Conservation (phyloP, 441 rosid species). For the Euphorbia corollata region DNA sequence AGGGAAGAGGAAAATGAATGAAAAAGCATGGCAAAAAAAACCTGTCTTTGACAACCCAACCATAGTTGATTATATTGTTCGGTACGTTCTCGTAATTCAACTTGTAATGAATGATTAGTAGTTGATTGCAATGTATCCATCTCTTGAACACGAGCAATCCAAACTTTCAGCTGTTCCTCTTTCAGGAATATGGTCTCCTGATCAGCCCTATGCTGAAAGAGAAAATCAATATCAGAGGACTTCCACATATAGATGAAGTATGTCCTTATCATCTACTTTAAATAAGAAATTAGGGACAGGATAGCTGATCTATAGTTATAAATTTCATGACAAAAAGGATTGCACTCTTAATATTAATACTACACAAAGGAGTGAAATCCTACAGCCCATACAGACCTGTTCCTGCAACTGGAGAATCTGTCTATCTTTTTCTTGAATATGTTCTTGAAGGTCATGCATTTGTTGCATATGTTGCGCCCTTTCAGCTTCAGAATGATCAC, state of each 20-base stretch:
- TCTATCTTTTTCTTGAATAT: constrained; percentile 83
- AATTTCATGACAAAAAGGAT: background rate
- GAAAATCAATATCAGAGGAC: constrained; percentile 23
- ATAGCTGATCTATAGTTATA: background rate
- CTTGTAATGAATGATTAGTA: constrained; percentile 68
- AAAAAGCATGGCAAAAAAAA: constrained; percentile 24
- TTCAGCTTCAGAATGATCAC: constrained; percentile 96
- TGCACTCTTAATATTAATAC: background rate
- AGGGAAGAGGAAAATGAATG: background rate
- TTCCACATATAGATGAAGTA: background rate
- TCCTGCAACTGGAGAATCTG: constrained; percentile 81
- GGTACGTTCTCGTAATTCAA: constrained; percentile 72
- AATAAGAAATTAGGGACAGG: background rate
- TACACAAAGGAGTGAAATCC: background rate
- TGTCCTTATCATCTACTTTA: background rate
- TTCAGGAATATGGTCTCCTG: constrained; percentile 73
- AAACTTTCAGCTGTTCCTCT: constrained; percentile 83
- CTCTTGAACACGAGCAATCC: constrained; percentile 82
- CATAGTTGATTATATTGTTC: constrained; percentile 83
- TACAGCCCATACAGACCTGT: constrained; percentile 48
- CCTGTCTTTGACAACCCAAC: constrained; percentile 95
- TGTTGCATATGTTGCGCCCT: constrained; percentile 74
- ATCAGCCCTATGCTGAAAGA: constrained; percentile 80
- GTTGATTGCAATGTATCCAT: constrained; percentile 78
- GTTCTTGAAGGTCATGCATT: constrained; percentile 79